These are phyloP conservation scores for Poa annua DNA, from an alignment of 176 grass and related monocot genomes.

Conservation along the genomic window DNA sequence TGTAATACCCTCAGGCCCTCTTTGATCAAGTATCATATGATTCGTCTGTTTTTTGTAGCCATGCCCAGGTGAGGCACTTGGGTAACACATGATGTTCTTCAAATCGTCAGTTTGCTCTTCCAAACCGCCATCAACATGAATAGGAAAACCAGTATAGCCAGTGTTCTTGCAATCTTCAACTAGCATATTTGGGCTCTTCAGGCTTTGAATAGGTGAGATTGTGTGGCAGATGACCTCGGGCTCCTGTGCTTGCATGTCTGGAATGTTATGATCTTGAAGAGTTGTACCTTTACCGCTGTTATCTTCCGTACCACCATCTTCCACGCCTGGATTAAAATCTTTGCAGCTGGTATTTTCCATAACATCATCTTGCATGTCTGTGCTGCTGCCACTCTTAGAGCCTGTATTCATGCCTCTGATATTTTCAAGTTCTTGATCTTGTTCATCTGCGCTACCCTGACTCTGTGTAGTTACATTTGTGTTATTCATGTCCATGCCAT, in stretches of 20 bases:
- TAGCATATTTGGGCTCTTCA: background rate
- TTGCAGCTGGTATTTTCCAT: constrained; percentile 13
- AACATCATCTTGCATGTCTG: constrained; percentile 13
- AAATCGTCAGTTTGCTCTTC: constrained; percentile 25
- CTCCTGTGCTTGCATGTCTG: constrained; percentile 25
- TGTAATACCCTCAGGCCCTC: constrained; percentile 31
- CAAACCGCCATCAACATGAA: background rate
- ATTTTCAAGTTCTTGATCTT: constrained; percentile 27
- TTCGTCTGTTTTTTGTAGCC: constrained; percentile 17
- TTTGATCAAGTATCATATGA: constrained; percentile 24
- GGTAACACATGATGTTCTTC: background rate
- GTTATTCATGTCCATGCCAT: constrained; percentile 32
- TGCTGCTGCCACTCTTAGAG: background rate
- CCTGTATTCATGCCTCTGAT: constrained; percentile 9
- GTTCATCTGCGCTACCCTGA: constrained; percentile 16
- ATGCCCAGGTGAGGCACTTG: constrained; percentile 6
- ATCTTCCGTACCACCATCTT: background rate
- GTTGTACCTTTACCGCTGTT: constrained; percentile 14
- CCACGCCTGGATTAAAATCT: background rate
- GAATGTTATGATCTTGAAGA: constrained; percentile 6
- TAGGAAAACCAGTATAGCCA: constrained; percentile 14
- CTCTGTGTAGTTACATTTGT: constrained; percentile 34
- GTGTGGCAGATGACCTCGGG: background rate
- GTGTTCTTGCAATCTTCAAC: constrained; percentile 23
- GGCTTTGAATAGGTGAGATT: constrained; percentile 5